Evolutionary conservation across 805 yeast genomes (phyloP).

Genomic region (Yamadazyma paraphyllophila): DNA sequence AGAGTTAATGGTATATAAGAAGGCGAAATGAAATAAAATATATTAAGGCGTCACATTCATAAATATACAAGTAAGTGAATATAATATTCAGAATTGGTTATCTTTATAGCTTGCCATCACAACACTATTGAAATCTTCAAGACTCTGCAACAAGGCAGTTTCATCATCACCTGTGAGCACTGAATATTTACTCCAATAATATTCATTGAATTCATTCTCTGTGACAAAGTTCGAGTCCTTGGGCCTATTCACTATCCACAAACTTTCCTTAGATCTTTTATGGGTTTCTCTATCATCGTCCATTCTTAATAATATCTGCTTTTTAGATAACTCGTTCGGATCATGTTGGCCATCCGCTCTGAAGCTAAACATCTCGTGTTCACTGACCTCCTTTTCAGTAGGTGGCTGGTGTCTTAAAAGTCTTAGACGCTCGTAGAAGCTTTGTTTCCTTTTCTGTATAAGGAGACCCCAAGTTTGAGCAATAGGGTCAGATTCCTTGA

Average conservation of each 20-base stretch:
- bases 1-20: background rate
- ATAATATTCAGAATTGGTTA: constrained; percentile 27
- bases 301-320: constrained; percentile 72
- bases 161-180: constrained; percentile 46
- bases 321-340: constrained; percentile 27
- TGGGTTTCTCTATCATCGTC: constrained; percentile 92
- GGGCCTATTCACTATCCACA: constrained; percentile 67
- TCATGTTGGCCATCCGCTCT: constrained; percentile 19
- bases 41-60: background rate
- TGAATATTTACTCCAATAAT: constrained; percentile 53
- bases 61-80: background rate
- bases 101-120: constrained; percentile 55
- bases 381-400: constrained; percentile 24
- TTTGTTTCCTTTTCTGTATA: constrained; percentile 45
- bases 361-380: constrained; percentile 26
- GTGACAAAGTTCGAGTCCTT: constrained; percentile 31
- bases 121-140: constrained; percentile 54
- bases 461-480: constrained; percentile 47
- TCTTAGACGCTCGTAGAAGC: constrained; percentile 49
- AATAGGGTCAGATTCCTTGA: constrained; percentile 26
- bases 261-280: constrained; percentile 75
- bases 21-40: background rate
- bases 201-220: constrained; percentile 34
- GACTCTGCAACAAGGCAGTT: constrained; percentile 38
- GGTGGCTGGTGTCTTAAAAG: constrained; percentile 32